Evolutionary conservation across 768 basidiomycete genomes (phyloP).

Genomic region (Filobasidium floriforme): DNA sequence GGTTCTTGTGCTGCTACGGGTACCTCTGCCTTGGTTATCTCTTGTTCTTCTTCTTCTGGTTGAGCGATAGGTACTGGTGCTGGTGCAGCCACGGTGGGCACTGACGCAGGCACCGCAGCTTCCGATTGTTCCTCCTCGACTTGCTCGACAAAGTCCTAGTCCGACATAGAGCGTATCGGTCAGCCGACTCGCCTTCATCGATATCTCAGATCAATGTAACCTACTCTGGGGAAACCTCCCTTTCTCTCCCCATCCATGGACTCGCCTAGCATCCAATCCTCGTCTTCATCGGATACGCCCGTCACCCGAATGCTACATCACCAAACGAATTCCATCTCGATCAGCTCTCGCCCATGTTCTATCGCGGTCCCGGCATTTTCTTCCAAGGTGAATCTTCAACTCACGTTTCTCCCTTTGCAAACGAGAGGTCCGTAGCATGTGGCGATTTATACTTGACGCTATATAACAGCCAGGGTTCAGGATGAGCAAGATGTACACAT

Average conservation of each 20-base stretch:
- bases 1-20: background rate
- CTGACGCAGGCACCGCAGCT: background rate
- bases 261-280: slow-evolving; percentile 44
- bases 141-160: slow-evolving; percentile 39
- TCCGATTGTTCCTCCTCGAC: slow-evolving; percentile 25
- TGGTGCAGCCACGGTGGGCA: background rate
- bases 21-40: background rate
- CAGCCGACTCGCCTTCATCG: no score
- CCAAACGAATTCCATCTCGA: background rate
- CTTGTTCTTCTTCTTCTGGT: background rate
- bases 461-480: background rate
- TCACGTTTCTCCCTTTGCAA: slow-evolving; percentile 44
- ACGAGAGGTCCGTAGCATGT: slow-evolving; percentile 43
- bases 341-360: background rate
- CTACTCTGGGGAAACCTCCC: slow-evolving; percentile 43
- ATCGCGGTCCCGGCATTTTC: no score
- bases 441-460: slow-evolving; percentile 43
- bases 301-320: slow-evolving; percentile 38
- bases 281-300: slow-evolving; percentile 39
- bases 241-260: slow-evolving; percentile 36
- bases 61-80: background rate
- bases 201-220: background rate
- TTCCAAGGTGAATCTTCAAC: no score
- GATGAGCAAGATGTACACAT: background rate
- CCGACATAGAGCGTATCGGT: no score